Base-by-base conservation (phyloP, 805 yeast genomes). In the Komagataella ulmi region DNA sequence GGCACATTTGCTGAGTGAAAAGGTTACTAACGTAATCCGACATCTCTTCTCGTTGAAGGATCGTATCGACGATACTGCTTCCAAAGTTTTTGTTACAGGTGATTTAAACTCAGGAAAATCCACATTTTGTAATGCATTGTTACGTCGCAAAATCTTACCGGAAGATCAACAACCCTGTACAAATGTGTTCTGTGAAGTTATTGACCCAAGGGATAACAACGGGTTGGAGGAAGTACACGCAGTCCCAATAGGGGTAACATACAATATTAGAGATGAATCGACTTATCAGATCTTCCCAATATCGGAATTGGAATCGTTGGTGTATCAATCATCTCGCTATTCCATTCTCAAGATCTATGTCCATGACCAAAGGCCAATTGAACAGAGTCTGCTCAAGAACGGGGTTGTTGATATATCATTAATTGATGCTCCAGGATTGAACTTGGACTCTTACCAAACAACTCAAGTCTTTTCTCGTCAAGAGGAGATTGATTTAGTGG, bases 131-230 rank as follows among this genome's bases (percentile, higher is more conserved):
- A 93, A 93, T 62, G 91, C 97, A 1, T 70, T 93, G 45, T 68
- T 93, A 54, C 74, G 90, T 57, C 75, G 93, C 50, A 77, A 80
- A 49, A 67, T 93, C 2, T 68, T 93, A 49, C 99, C 99, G 0
- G 96, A 86, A 61, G 99, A 93, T 66, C 99, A 93, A 61, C 96
- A 93, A 63, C 99, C 99, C 2, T 89, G 97, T 60, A 93, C 99
- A 0, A 83, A 87, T 55, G 97, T 93, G 0, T 95, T 95, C 61
- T 90, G 97, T 64, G 99, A 95, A 66, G 91, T 95, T 6, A 71
- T 87, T 24, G 97, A 93, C 64, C 88, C 89, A 8, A 70, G 80
- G 18, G 86, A 81, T 47, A 91, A 91, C 61, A 69, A 74, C 45
- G 79, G 83, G 17, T 60, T 80, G 14, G 97, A 95, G 67, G 96